A percentile compares a stretch with the other conserved stretches of the same genome.
Conservation (phyloP, 371 early-diverging fungal genomes). For the Saksenaea oblongispora region DNA sequence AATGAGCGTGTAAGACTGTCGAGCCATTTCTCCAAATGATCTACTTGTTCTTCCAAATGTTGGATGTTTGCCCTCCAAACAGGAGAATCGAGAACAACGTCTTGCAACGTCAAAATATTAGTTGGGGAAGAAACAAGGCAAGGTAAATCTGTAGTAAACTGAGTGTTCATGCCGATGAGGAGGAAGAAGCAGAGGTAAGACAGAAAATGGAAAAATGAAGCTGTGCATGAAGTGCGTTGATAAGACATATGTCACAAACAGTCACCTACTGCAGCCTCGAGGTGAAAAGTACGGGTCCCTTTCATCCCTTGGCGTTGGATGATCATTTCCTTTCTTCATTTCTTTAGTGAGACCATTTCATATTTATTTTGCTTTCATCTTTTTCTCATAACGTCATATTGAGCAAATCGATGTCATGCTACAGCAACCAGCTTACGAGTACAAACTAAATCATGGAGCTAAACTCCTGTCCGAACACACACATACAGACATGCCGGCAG, state of each 20-base stretch:
- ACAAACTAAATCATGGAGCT: neutral
- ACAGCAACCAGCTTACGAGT: neutral
- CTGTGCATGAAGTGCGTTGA: neutral
- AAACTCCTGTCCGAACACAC: neutral
- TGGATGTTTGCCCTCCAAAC: conserved; percentile 62
- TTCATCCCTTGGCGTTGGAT: neutral
- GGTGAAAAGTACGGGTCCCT: neutral
- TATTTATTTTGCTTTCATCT: neutral
- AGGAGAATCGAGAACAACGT: conserved; percentile 67
- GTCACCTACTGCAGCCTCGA: neutral
- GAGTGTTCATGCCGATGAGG: neutral
- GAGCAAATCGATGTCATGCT: neutral
- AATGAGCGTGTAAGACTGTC: conserved; percentile 47
- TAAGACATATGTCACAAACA: neutral
- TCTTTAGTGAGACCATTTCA: neutral
- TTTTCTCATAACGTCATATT: neutral
- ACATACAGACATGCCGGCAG: neutral
- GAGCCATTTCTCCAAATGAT: conserved; percentile 65
- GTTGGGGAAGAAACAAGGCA: conserved; percentile 34
- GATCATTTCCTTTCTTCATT: neutral
- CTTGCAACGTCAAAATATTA: conserved; percentile 37
- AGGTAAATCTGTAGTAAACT: conserved; percentile 1
- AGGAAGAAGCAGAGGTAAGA: neutral
- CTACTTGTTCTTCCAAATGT: conserved; percentile 71
- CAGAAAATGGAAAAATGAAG: neutral